These are phyloP conservation scores for Annulohypoxylon stygium DNA, from an alignment of 495 filamentous ascomycete species.

Conservation along the genomic window DNA sequence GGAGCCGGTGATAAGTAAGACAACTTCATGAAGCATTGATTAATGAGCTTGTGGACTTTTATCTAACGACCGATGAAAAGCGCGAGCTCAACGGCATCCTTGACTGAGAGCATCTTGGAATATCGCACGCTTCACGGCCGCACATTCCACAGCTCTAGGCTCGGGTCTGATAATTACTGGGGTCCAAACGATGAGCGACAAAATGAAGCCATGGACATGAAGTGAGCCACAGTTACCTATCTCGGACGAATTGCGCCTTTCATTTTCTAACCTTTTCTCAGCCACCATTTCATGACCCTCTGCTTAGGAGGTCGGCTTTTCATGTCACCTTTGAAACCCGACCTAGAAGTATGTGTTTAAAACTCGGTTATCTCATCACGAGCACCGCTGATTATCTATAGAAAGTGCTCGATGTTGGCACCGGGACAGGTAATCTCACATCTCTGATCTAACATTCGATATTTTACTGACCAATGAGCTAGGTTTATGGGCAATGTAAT, in stretches of 20 bases:
- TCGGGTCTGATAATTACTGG: conserved; percentile 47
- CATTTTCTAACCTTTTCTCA: conserved; percentile 26
- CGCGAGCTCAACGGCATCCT: conserved; percentile 59
- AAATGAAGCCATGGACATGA: conserved; percentile 58
- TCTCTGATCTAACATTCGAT: background rate
- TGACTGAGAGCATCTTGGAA: conserved; percentile 59
- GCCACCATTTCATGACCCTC: conserved; percentile 55
- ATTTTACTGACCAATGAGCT: conserved; percentile 3
- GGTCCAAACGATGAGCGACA: conserved; percentile 57
- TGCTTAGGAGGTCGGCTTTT: conserved; percentile 69
- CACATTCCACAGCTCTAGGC: conserved; percentile 54
- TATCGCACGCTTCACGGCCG: conserved; percentile 60
- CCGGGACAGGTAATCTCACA: conserved; percentile 63
- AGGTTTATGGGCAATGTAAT: conserved; percentile 47
- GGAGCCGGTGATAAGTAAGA: conserved; percentile 52
- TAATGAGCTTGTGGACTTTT: background rate
- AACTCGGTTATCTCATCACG: background rate
- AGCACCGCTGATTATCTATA: conserved; percentile 52
- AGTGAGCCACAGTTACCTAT: conserved; percentile 37
- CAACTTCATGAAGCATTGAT: too few relatives aligned
- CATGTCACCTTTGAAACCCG: conserved; percentile 68
- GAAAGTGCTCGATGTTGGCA: conserved; percentile 76
- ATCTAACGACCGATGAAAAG: conserved; percentile 29
- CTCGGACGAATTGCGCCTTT: background rate
- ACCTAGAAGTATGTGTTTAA: conserved; percentile 39